Conservation (phyloP, 1,284 basidiomycete genomes). For the Boletus nobilissimus region DNA sequence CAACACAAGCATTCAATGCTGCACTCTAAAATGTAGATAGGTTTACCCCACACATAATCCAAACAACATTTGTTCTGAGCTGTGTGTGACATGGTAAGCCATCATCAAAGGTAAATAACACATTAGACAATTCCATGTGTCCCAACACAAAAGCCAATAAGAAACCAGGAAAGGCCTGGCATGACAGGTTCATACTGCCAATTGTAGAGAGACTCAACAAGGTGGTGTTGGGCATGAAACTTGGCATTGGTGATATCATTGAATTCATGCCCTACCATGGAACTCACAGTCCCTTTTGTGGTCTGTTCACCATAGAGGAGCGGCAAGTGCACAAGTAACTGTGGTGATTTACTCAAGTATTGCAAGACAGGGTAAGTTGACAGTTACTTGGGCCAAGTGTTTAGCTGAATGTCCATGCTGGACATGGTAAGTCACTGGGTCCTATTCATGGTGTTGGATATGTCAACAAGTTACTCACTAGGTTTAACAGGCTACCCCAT, state of each 20-base stretch:
- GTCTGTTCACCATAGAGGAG: constrained; percentile 67
- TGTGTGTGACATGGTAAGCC: constrained; percentile 72
- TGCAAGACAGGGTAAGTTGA: constrained; percentile 71
- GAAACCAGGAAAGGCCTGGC: constrained; percentile 61
- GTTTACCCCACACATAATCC: constrained; percentile 65
- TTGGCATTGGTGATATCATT: constrained; percentile 66
- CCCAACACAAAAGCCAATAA: constrained; percentile 63
- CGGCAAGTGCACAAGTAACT: constrained; percentile 76
- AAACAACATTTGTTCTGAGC: constrained; percentile 58
- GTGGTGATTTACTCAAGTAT: constrained; percentile 79
- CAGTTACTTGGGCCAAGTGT: background rate
- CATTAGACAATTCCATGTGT: constrained; percentile 77
- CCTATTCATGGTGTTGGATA: constrained; percentile 85
- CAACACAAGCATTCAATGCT: constrained; percentile 59
- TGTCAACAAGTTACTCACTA: constrained; percentile 86
- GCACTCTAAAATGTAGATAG: constrained; percentile 53
- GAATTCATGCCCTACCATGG: constrained; percentile 71
- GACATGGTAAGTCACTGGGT: constrained; percentile 74
- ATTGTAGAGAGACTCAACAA: constrained; percentile 72
- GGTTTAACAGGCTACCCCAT: constrained; percentile 74
- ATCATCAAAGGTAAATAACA: constrained; percentile 84
- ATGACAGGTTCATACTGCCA: constrained; percentile 62
- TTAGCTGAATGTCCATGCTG: constrained; percentile 39
- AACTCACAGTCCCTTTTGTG: constrained; percentile 75
- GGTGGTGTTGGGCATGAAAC: constrained; percentile 67